Percentiles rank a stretch among this genome's conserved stretches.
Conservation (phyloP, 176 grass and related monocot species). For the Triticum urartu region DNA sequence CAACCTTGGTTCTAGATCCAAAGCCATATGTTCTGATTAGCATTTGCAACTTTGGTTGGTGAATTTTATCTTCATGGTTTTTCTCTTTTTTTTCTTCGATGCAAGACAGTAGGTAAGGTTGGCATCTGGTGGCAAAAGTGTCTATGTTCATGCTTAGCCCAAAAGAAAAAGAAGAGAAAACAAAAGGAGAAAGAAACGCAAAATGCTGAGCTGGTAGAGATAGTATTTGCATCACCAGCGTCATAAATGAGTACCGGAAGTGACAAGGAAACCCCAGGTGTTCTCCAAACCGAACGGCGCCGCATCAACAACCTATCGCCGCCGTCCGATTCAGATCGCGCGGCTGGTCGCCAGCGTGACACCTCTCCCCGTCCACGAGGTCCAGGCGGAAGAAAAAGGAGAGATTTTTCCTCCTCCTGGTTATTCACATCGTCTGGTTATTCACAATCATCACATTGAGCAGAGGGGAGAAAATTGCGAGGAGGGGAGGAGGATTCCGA, state of each 20-base stretch:
- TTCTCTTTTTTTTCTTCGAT: background rate
- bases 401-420: background rate
- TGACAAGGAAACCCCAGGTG: background rate
- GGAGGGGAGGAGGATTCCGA: constrained; percentile 22
- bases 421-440: constrained; percentile 2
- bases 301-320: background rate
- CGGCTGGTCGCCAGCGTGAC: background rate
- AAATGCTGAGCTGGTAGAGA: background rate
- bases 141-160: background rate
- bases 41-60: background rate
- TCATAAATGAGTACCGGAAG: background rate
- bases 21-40: background rate
- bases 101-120: background rate
- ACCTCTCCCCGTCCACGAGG: background rate
- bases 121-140: background rate
- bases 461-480: constrained; percentile 6
- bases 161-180: background rate
- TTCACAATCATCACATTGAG: background rate
- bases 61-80: background rate
- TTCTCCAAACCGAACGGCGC: background rate
- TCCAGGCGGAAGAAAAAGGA: constrained; percentile 12
- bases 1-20: background rate
- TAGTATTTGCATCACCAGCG: background rate
- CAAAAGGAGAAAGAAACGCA: background rate
- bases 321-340: background rate